A percentile compares a stretch with the other conserved stretches of the same genome.
phyloP scores from a whole-genome alignment of 1,284 basidiomycete species.

The Marasmius tenuissimus region DNA sequence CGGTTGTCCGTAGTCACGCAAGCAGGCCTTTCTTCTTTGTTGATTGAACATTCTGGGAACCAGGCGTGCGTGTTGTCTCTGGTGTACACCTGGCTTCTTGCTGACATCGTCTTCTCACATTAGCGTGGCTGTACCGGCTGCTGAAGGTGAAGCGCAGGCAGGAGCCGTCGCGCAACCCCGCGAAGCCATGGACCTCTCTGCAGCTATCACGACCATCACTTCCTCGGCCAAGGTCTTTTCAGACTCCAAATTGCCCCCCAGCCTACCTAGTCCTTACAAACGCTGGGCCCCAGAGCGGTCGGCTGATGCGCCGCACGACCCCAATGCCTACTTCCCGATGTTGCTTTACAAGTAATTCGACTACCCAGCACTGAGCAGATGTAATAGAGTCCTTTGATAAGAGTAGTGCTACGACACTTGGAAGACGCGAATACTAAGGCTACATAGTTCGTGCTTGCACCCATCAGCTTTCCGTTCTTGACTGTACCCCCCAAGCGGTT shows the following conservation, averaged over 20 bases:
- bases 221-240: conserved; percentile 63
- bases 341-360: conserved; percentile 67
- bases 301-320: conserved; percentile 75
- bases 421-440: background rate
- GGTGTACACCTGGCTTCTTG: conserved; percentile 1
- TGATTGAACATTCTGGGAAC: conserved; percentile 77
- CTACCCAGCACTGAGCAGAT: background rate
- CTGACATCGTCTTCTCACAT: background rate
- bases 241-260: conserved; percentile 70
- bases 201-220: conserved; percentile 68
- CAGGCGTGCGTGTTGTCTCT: conserved; percentile 51
- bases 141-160: conserved; percentile 40
- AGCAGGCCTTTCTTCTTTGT: conserved; percentile 74
- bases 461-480: conserved; percentile 19
- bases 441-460: background rate
- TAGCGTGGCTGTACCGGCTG: conserved; percentile 57
- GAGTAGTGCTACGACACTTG: background rate
- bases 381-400: background rate
- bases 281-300: conserved; percentile 71
- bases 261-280: conserved; percentile 61
- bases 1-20: conserved; percentile 85
- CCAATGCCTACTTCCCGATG: conserved; percentile 85
- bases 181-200: conserved; percentile 58
- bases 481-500: conserved; percentile 11
- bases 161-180: conserved; percentile 48